Conservation (phyloP, 2,329 filamentous ascomycete genomes). For the Coniella vitis region DNA sequence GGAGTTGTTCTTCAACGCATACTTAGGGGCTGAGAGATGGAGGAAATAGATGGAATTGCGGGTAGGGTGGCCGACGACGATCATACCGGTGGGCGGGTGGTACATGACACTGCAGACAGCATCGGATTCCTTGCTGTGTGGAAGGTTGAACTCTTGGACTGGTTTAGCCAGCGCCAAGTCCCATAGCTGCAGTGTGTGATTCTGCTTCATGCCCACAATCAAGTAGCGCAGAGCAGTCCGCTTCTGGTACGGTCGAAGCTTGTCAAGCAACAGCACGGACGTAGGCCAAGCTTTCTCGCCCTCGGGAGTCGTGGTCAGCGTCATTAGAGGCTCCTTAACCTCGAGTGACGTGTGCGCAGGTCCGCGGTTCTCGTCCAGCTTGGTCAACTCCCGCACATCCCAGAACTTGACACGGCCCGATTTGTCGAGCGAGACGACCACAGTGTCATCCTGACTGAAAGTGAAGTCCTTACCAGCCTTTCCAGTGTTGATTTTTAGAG, state of each 20-base stretch:
- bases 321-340: slow-evolving; percentile 79
- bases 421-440: slow-evolving; percentile 94
- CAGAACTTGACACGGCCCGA: slow-evolving; percentile 95
- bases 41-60: slow-evolving; percentile 97
- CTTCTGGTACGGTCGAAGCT: slow-evolving; percentile 87
- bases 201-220: slow-evolving; percentile 97
- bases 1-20: slow-evolving; percentile 73
- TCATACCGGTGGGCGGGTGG: slow-evolving; percentile 85
- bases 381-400: slow-evolving; percentile 79
- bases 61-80: slow-evolving; percentile 91
- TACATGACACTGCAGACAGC: slow-evolving; percentile 97
- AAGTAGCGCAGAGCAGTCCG: slow-evolving; percentile 87
- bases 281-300: slow-evolving; percentile 95
- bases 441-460: slow-evolving; percentile 93
- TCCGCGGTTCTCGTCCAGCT: slow-evolving; percentile 44
- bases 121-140: slow-evolving; percentile 91
- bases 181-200: slow-evolving; percentile 97
- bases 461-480: slow-evolving; percentile 98
- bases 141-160: slow-evolving; percentile 94
- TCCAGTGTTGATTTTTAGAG: slow-evolving; percentile 88
- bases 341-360: slow-evolving; percentile 58
- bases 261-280: slow-evolving; percentile 92
- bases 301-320: slow-evolving; percentile 77
- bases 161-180: slow-evolving; percentile 91
- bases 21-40: slow-evolving; percentile 88